Evolutionary conservation across 2,329 filamentous ascomycete species (phyloP), one percentile per base, ranked within the genome.

Genomic region (Fonsecaea pedrosoi): DNA sequence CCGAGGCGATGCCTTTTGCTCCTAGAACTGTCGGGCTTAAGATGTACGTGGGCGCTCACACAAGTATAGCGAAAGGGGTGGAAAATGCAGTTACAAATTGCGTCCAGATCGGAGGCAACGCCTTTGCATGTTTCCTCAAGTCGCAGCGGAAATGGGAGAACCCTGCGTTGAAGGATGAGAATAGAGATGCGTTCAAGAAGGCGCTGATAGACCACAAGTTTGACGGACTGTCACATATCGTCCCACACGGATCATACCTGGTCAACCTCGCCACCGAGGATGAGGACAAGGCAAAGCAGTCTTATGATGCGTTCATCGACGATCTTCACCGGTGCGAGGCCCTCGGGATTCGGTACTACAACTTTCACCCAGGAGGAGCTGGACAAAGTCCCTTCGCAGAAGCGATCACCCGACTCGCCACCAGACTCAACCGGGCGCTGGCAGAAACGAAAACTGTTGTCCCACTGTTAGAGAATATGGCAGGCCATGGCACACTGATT

Each of bases 391-490:
- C 86, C 3, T 87, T 90, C 40, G 81, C 84, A 0, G 89, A 87
- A 21, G 94, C 94, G 3, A 89, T 96, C 65, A 83, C 80, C 13
- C 88, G 95, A 45, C 92, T 99, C 58, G 93, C 95, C 1, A 82
- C 84, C 50, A 90, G 94, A 73, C 84, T 99, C 58, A 97, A 97
- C 76, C 86, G 85, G 66, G 90, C 94, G 0, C 92, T 98, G 75
- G 83, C 85, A 62, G 91, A 90, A 65, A 96, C 92, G 0, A 85
- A 83, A 48, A 85, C 83, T 0, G 94, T 97, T 1, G 84, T 94
- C 40, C 95, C 94, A 0, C 85, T 98, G 0, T 82, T 99, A 3
- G 95, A 99, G 80, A 98, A 96, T 68, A 98, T 98, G 94, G 95
- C 94, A 1, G 92, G 92, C 2, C 86, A 87, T 62, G 94, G 94